A percentile compares a stretch with the other conserved stretches of the same genome.
These are phyloP conservation scores for Elymus sibiricus DNA, from an alignment of 176 grass and related monocot genomes.

Conservation along the genomic window DNA sequence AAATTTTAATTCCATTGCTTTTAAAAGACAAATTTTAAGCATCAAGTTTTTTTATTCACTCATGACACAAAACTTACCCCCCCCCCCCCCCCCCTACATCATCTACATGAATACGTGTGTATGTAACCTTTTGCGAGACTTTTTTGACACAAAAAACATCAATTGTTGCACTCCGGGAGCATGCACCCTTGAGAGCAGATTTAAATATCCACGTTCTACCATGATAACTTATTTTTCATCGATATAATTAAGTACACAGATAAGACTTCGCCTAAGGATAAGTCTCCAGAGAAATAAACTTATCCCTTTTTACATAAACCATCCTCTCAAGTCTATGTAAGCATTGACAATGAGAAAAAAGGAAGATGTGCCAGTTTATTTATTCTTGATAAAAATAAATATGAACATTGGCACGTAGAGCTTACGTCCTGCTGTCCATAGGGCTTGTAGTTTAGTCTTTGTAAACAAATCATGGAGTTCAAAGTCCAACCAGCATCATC, in stretches of 20 bases:
- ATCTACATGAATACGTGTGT: not conserved
- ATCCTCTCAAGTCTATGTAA: not conserved
- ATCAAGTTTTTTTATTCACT: not conserved
- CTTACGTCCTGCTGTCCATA: not conserved
- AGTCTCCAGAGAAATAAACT: not conserved
- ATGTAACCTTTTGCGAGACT: not conserved
- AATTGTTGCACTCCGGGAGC: not conserved
- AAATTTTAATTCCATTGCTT: not conserved
- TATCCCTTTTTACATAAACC: not conserved
- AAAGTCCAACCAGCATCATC: slow-evolving; percentile 31
- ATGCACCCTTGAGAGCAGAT: not conserved
- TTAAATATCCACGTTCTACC: not conserved
- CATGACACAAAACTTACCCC: not conserved
- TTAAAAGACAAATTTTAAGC: not conserved
- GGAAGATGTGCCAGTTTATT: not conserved
- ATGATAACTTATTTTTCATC: not conserved
- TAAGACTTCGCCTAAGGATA: not conserved
- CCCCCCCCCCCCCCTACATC: no score
- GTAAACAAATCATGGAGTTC: slow-evolving; percentile 23
- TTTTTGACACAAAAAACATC: not conserved
- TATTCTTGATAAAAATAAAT: not conserved
- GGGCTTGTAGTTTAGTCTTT: slow-evolving; percentile 31
- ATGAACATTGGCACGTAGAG: not conserved
- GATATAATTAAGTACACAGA: not conserved
- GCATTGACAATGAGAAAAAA: not conserved